Conservation (phyloP, 2,329 filamentous ascomycete species). For the Akanthomyces lecanii region DNA sequence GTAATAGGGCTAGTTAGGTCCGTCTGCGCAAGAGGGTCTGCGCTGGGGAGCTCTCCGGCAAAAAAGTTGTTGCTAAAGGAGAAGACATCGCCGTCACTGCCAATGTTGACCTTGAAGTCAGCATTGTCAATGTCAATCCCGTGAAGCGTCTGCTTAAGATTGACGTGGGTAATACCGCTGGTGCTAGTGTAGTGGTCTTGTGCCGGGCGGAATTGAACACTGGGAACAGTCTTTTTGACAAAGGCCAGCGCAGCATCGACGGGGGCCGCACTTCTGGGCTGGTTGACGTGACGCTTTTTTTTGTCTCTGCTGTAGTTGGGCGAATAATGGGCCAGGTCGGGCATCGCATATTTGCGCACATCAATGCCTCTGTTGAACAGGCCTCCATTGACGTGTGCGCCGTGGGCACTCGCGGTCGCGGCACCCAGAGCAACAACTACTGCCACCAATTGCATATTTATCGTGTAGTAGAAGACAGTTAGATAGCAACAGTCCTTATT, state of each 20-base stretch:
- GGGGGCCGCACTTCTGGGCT: neutral
- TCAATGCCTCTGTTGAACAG: neutral
- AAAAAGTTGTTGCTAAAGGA: conserved; percentile 51
- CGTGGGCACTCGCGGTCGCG: neutral
- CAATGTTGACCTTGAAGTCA: conserved; percentile 57
- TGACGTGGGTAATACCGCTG: conserved; percentile 54
- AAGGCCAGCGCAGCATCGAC: neutral
- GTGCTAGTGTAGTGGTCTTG: conserved; percentile 50
- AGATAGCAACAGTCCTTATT: neutral
- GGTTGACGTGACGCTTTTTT: neutral
- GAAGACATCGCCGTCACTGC: conserved; percentile 51
- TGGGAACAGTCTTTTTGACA: conserved; percentile 35
- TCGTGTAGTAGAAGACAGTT: no score
- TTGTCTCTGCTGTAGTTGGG: neutral
- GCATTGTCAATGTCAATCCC: conserved; percentile 58
- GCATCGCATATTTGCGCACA: neutral
- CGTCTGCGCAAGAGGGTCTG: conserved; percentile 35
- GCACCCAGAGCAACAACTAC: neutral
- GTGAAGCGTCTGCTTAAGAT: conserved; percentile 56
- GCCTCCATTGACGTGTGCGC: neutral
- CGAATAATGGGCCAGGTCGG: neutral
- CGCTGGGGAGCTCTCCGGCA: conserved; percentile 39
- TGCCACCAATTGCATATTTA: neutral
- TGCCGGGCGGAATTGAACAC: conserved; percentile 45
- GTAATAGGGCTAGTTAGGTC: conserved; percentile 39